A percentile compares a stretch with the other conserved stretches of the same genome.
These are phyloP conservation scores for Heteromeles arbutifolia DNA, from an alignment of 306 rosid genomes.

Conservation along the genomic window DNA sequence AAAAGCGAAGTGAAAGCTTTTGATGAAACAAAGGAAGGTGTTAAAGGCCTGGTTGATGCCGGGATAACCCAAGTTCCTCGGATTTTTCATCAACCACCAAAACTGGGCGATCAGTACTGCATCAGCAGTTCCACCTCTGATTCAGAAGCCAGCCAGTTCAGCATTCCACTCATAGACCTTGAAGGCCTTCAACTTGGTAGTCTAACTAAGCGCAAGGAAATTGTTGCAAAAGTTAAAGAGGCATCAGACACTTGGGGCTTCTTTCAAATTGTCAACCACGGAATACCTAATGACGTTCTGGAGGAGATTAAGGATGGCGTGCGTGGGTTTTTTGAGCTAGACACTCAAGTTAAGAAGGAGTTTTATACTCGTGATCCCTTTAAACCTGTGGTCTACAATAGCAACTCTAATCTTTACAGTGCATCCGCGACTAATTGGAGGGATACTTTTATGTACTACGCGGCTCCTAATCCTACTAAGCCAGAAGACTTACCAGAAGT, in stretches of 20 bases:
- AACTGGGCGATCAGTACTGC: background rate
- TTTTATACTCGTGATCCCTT: slow-evolving; percentile 14
- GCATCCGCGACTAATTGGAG: slow-evolving; percentile 11
- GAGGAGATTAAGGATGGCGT: slow-evolving; percentile 31
- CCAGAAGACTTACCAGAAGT: slow-evolving; percentile 9
- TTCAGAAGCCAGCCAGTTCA: background rate
- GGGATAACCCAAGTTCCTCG: slow-evolving; percentile 41
- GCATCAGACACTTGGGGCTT: slow-evolving; percentile 41
- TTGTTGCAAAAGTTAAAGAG: slow-evolving; percentile 15
- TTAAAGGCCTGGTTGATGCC: slow-evolving; percentile 65
- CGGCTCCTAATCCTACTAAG: background rate
- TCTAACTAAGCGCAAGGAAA: slow-evolving; percentile 5
- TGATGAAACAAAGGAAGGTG: slow-evolving; percentile 47
- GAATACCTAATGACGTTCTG: slow-evolving; percentile 17
- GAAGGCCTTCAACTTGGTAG: slow-evolving; percentile 1
- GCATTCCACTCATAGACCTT: slow-evolving; percentile 35
- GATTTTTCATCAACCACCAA: slow-evolving; percentile 22
- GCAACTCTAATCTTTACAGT: slow-evolving; percentile 23
- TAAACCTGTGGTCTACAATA: slow-evolving; percentile 8
- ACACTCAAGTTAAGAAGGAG: too few species aligned
- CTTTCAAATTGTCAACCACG: slow-evolving; percentile 42
- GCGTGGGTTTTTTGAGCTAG: slow-evolving; percentile 33
- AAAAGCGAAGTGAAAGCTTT: slow-evolving; percentile 26
- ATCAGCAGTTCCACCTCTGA: background rate
- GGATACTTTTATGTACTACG: slow-evolving; percentile 5